Percentiles rank a stretch among this genome's conserved stretches.
Evolutionary conservation across 177 flowering plant species (phyloP).

Genomic region (Vitis hybrid): DNA sequence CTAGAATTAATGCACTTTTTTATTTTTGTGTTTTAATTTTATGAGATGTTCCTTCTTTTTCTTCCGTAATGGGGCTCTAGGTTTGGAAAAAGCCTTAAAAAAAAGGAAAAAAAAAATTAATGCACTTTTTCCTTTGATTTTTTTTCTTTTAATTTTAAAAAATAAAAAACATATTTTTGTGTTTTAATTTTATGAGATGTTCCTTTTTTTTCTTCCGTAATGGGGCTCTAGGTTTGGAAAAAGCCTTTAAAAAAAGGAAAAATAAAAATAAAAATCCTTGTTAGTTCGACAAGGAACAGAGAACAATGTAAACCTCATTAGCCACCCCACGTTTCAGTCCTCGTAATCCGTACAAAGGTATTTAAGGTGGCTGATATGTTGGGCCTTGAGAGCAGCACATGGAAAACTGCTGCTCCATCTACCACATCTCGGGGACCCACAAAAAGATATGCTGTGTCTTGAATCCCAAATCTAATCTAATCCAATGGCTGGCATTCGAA

Average conservation of each 20-base stretch:
- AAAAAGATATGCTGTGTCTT: no score
- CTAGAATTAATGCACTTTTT: no score
- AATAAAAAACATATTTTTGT: no score
- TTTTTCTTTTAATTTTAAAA: no score
- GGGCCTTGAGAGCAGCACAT: no score
- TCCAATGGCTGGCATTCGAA: not conserved
- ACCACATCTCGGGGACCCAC: no score
- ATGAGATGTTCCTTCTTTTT: not conserved
- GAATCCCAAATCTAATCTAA: no score
- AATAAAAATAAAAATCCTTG: constrained; percentile 1
- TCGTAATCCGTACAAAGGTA: no score
- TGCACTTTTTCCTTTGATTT: no score
- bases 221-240: constrained; percentile 33
- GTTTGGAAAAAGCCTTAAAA: constrained; percentile 23
- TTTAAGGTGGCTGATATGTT: no score
- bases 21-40: not conserved
- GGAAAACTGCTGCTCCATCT: no score
- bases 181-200: not conserved
- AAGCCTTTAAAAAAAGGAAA: not conserved
- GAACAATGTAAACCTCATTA: not conserved
- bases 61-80: constrained; percentile 31
- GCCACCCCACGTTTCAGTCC: no score
- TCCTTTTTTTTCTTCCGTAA: constrained; percentile 19
- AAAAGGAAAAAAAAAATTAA: not conserved
- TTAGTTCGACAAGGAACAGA: constrained; percentile 9